phyloP scores from a whole-genome alignment of 352 stramenopile species.

The Phytophthora aleatoria region DNA sequence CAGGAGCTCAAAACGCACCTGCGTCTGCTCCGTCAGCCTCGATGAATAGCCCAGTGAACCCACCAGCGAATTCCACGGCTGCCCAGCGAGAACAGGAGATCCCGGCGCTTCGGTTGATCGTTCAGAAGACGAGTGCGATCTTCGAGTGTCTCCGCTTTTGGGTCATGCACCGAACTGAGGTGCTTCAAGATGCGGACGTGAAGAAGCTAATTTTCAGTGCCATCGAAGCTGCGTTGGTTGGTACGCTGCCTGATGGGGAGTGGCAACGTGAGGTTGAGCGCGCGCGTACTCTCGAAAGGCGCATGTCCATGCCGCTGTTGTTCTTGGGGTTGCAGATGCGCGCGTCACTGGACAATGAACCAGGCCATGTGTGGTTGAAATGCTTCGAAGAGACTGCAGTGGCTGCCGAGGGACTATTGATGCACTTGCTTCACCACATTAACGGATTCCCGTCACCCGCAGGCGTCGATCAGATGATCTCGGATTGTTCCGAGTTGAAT shows the following conservation, averaged over 20 bases:
- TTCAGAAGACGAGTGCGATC: slow-evolving; percentile 84
- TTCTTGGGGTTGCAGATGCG: slow-evolving; percentile 89
- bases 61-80: slow-evolving; percentile 3
- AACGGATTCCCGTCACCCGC: slow-evolving; percentile 85
- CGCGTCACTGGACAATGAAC: slow-evolving; percentile 74
- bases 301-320: slow-evolving; percentile 83
- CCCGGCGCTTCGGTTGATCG: slow-evolving; percentile 70
- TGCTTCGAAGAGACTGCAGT: slow-evolving; percentile 87
- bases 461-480: slow-evolving; percentile 86
- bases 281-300: slow-evolving; percentile 57
- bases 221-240: slow-evolving; percentile 85
- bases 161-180: slow-evolving; percentile 79
- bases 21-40: slow-evolving; percentile 44
- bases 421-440: slow-evolving; percentile 87
- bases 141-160: slow-evolving; percentile 88
- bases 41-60: slow-evolving; percentile 34
- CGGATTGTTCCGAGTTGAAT: slow-evolving; percentile 73
- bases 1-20: slow-evolving; percentile 28
- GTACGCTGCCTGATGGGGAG: slow-evolving; percentile 75
- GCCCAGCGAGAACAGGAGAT: slow-evolving; percentile 61
- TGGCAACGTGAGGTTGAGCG: slow-evolving; percentile 85
- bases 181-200: slow-evolving; percentile 78
- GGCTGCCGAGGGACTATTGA: slow-evolving; percentile 77
- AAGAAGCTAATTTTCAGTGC: slow-evolving; percentile 87
- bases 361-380: slow-evolving; percentile 73